A percentile compares a stretch with the other conserved stretches of the same genome.
These are phyloP conservation scores for Pestalotiopsis sp. DNA, from an alignment of 2,329 filamentous ascomycete species.

Conservation along the genomic window DNA sequence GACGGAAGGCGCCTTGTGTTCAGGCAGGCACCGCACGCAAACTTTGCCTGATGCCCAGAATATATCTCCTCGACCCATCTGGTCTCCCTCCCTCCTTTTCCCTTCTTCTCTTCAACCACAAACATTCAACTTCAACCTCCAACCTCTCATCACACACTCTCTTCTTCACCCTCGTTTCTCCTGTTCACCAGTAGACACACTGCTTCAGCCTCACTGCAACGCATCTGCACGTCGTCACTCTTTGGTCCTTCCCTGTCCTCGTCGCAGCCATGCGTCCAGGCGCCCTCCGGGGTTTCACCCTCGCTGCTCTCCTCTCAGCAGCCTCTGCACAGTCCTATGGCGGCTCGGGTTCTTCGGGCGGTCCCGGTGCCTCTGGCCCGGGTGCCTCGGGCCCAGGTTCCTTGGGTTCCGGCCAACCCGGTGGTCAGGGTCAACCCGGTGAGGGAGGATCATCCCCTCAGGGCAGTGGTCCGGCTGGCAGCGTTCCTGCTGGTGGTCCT, in stretches of 20 bases:
- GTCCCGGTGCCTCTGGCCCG: neutral
- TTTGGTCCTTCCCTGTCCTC: neutral
- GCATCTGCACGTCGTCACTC: neutral
- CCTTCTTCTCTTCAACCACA: constrained; percentile 15
- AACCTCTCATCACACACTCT: constrained; percentile 10
- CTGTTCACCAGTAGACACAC: neutral
- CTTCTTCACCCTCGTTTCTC: neutral
- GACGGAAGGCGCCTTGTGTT: constrained; percentile 6
- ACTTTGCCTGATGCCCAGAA: constrained; percentile 4
- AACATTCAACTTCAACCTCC: constrained; percentile 10
- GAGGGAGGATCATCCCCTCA: neutral
- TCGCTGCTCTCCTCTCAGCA: constrained; percentile 8
- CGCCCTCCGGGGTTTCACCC: constrained; percentile 11
- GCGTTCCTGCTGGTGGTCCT: neutral
- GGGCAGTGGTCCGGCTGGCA: neutral
- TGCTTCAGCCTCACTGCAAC: neutral
- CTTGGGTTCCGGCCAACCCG: neutral
- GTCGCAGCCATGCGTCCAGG: constrained; percentile 9
- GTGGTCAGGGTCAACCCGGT: neutral
- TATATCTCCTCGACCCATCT: constrained; percentile 6
- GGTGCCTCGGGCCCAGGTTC: neutral
- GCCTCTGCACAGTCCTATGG: constrained; percentile 11
- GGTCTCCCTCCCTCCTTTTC: constrained; percentile 14
- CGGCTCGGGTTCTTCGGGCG: neutral
- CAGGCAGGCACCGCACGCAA: neutral